These are phyloP conservation scores for Erodium texanum DNA, from an alignment of 441 rosid species.

Conservation along the genomic window DNA sequence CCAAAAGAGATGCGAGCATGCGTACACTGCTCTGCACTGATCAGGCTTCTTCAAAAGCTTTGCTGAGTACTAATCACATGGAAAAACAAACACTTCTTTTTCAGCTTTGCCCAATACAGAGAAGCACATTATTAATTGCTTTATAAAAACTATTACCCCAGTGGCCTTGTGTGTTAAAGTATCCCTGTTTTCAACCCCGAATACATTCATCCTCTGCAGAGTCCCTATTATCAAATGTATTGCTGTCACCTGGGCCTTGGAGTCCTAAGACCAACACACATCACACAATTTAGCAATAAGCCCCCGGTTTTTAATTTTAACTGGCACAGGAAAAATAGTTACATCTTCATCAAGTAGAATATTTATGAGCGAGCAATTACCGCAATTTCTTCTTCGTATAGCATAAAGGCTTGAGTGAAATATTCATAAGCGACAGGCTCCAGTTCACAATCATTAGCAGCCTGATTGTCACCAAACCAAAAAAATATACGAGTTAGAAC, in stretches of 20 bases:
- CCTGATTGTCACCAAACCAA: conserved; percentile 39
- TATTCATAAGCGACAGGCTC: conserved; percentile 97
- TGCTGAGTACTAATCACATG: conserved; percentile 73
- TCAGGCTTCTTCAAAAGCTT: conserved; percentile 97
- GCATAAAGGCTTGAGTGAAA: conserved; percentile 93
- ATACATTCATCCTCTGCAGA: conserved; percentile 91
- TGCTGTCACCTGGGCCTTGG: conserved; percentile 89
- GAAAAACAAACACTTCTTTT: not conserved
- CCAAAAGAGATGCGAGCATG: conserved; percentile 96
- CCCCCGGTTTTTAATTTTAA: not conserved
- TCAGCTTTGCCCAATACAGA: not conserved
- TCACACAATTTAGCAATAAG: conserved; percentile 6
- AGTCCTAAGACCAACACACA: conserved; percentile 50
- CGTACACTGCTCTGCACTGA: conserved; percentile 95
- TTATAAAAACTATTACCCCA: conserved; percentile 52
- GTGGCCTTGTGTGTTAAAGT: conserved; percentile 92
- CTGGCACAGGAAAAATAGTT: not conserved
- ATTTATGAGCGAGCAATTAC: conserved; percentile 40
- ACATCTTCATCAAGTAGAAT: not conserved
- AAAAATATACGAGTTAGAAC: not conserved
- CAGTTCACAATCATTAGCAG: conserved; percentile 86
- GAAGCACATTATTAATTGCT: not conserved
- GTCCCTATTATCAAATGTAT: conserved; percentile 84
- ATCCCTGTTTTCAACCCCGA: conserved; percentile 96
- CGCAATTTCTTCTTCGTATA: conserved; percentile 91